phyloP scores from a whole-genome alignment of 352 stramenopile species.

The Phytopythium oedochilum region DNA sequence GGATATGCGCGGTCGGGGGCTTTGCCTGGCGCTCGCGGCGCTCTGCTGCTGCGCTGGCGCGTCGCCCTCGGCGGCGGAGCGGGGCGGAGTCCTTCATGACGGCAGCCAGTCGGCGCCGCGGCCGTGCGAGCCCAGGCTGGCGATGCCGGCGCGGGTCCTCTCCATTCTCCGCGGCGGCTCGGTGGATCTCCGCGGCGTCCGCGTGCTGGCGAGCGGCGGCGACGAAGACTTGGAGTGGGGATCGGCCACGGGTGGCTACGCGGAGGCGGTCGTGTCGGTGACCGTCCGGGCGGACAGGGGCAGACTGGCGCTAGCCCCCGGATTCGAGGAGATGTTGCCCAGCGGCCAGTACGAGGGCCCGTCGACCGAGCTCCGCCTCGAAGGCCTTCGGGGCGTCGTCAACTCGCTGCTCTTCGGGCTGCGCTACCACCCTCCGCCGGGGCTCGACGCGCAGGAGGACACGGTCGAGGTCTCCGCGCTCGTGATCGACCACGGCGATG shows the following conservation, averaged over 20 bases:
- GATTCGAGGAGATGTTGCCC: background rate
- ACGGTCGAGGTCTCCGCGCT: background rate
- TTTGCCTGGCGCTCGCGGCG: background rate
- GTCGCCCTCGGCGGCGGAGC: background rate
- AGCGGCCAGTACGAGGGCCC: background rate
- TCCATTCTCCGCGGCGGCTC: background rate
- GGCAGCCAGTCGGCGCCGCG: background rate
- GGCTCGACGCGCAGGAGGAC: background rate
- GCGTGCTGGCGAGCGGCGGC: background rate
- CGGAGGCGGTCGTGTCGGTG: background rate
- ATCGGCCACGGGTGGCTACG: too few species aligned
- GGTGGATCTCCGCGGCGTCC: background rate
- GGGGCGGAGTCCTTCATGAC: background rate
- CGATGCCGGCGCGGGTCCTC: background rate
- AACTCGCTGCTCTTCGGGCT: constrained; percentile 1
- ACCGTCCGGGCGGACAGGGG: background rate
- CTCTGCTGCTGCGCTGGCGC: background rate
- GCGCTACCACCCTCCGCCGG: background rate
- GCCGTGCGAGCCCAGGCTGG: background rate
- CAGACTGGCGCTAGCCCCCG: background rate
- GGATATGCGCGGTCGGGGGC: background rate
- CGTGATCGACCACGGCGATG: background rate
- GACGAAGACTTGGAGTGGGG: background rate
- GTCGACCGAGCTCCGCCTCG: background rate
- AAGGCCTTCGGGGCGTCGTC: background rate